phyloP scores from a whole-genome alignment of 306 rosid species.

The Herpetospermum pedunculosum region DNA sequence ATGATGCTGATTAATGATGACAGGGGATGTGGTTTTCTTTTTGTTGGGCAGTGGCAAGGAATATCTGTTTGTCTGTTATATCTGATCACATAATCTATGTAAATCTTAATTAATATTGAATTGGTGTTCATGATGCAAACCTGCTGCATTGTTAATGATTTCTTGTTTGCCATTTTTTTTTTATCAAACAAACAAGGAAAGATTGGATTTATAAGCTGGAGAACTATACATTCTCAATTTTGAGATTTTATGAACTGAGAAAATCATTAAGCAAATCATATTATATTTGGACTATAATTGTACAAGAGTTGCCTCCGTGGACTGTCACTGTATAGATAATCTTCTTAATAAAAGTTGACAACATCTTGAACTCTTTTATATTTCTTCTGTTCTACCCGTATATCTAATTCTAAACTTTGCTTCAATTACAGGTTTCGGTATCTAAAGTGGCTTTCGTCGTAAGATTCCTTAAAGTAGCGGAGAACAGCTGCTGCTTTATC shows the following conservation, averaged over 20 bases:
- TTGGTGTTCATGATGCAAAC: not conserved
- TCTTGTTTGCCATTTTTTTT: not conserved
- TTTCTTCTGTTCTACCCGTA: not conserved
- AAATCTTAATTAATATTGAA: not conserved
- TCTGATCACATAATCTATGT: not conserved
- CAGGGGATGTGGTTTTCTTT: not conserved
- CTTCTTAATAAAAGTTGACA: not conserved
- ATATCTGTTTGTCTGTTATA: not conserved
- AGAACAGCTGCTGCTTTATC: conserved; percentile 10
- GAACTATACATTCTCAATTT: not conserved
- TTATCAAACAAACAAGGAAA: not conserved
- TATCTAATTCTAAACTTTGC: not conserved
- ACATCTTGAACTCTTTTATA: not conserved
- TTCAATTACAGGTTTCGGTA: not conserved
- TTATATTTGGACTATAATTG: not conserved
- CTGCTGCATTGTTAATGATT: not conserved
- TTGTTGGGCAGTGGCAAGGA: not conserved
- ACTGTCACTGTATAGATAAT: not conserved
- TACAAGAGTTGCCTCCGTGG: not conserved
- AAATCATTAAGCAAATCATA: not conserved
- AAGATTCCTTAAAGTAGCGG: conserved; percentile 20
- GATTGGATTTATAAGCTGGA: not conserved
- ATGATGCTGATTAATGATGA: not conserved
- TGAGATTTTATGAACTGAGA: not conserved
- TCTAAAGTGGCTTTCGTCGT: not conserved